Evolutionary conservation across 2,329 filamentous ascomycete genomes (phyloP), one percentile per base, ranked within the genome.

Genomic region (Diaporthe sp.): DNA sequence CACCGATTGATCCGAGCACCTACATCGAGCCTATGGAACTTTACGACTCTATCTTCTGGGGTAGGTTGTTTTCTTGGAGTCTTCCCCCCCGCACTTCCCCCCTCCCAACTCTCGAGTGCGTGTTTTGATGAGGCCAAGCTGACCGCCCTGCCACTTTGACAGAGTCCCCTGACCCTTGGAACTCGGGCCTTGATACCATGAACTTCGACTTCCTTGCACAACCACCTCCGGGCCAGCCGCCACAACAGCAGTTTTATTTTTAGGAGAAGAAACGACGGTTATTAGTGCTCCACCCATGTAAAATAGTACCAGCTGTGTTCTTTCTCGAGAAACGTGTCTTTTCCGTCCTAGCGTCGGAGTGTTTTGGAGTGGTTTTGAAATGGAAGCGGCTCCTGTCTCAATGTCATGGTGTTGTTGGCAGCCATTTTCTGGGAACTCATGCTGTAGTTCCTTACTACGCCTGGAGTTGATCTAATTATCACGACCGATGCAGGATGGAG

Each of bases 21-120:
- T 89, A 90, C 77, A 90, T 92, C 86, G 91, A 91, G 50, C 91
- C 91, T 0, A 91, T 93, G 90, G 91, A 93, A 75, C 82, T 93
- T 0, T 93, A 92, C 79, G 90, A 92, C 78, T 92, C 90, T 5
- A 93, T 93, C 59, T 92, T 92, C 83, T 92, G 90, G 87, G 91
- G 90, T 92, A 82, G 81, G 89, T 85, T 39, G 42, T 75, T 50
- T 73, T 68, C 58, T 25, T n/a, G 12, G 35, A 42, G 37, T 22
- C 50, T 22, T 47, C 37, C 25, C 7, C 25, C 15, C 17, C 32
- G 32, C 10, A 6, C 1, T 39, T 6, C n/a, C n/a, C 13, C 10
- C 37, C 25, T 9, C 25, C 1, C 8, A 13, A 59, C 7, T 39
- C 37, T 13, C 7, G 32, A 4, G n/a, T 25, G 19, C 37, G 22